A percentile compares a stretch with the other conserved stretches of the same genome.
Evolutionary conservation across 2,329 filamentous ascomycete species (phyloP).

Genomic region (Aaosphaeria pasadenensis): DNA sequence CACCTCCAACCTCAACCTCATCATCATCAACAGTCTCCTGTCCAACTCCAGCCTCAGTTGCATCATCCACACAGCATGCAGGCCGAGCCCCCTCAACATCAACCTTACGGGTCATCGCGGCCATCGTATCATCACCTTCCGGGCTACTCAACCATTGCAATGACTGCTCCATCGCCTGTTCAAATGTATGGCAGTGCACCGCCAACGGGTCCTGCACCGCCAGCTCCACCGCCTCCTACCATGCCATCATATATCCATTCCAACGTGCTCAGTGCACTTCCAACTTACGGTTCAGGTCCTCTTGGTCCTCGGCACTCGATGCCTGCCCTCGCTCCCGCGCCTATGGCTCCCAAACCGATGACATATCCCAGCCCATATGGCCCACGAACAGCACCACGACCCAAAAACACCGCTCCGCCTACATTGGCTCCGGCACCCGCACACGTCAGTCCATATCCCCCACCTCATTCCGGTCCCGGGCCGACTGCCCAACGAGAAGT

Average conservation of each 20-base stretch:
- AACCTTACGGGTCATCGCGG: not conserved
- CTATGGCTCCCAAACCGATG: conserved; percentile 2
- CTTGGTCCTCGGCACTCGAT: conserved; percentile 1
- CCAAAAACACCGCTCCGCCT: conserved; percentile 23
- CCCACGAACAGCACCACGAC: conserved; percentile 18
- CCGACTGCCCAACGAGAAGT: not conserved
- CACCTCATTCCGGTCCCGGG: conserved; percentile 15
- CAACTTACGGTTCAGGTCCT: conserved; percentile 1
- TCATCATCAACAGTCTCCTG: not conserved
- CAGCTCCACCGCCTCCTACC: conserved; percentile 12
- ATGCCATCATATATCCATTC: conserved; percentile 23
- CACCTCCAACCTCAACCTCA: not conserved
- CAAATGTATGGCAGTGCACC: not conserved
- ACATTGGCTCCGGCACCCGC: conserved; percentile 29
- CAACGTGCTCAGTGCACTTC: conserved; percentile 23
- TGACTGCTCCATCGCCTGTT: conserved; percentile 1
- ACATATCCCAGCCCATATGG: conserved; percentile 29
- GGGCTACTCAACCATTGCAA: conserved; percentile 17
- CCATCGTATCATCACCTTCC: not conserved
- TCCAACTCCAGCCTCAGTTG: not conserved
- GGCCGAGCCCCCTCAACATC: not conserved
- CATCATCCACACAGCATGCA: not conserved
- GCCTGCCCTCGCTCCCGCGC: conserved; percentile 11
- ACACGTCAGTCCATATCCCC: conserved; percentile 26
- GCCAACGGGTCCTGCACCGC: not conserved